A percentile compares a stretch with the other conserved stretches of the same genome.
These are phyloP conservation scores for Pelargonium nanum DNA, from an alignment of 345 rosid genomes.

Conservation along the genomic window DNA sequence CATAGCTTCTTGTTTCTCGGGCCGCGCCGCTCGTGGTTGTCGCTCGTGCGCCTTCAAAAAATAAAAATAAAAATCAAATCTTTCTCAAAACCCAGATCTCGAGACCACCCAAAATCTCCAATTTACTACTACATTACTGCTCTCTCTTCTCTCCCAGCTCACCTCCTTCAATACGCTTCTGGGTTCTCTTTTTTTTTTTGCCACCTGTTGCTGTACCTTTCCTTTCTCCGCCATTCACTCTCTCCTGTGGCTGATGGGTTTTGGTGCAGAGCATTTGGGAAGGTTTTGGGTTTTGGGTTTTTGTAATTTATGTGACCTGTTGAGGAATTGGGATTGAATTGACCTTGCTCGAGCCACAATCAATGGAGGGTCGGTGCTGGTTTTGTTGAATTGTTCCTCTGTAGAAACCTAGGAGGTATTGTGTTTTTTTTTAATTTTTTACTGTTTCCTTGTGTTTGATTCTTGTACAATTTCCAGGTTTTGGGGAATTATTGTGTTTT, in stretches of 20 bases:
- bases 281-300: constrained; percentile 13
- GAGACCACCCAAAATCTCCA: constrained; percentile 10
- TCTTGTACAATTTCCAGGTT: constrained; percentile 22
- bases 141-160: neutral
- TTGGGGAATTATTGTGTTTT: constrained; percentile 20
- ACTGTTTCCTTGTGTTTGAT: constrained; percentile 15
- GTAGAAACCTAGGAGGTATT: constrained; percentile 34
- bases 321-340: constrained; percentile 10
- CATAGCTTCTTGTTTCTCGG: constrained; percentile 20
- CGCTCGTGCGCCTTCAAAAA: constrained; percentile 24
- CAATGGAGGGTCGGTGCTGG: constrained; percentile 46
- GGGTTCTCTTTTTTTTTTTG: neutral
- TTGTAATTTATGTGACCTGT: no score
- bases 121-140: neutral
- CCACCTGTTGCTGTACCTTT: constrained; percentile 16
- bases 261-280: constrained; percentile 24
- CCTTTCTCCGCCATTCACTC: constrained; percentile 44
- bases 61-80: neutral
- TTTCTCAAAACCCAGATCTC: constrained; percentile 30
- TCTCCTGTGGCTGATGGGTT: constrained; percentile 12
- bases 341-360: constrained; percentile 22
- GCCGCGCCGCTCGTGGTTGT: constrained; percentile 32
- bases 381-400: constrained; percentile 25
- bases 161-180: neutral
- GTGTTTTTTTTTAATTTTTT: neutral